These are phyloP conservation scores for Nakazawaea ernobii DNA, from an alignment of 805 yeast species.

Conservation along the genomic window DNA sequence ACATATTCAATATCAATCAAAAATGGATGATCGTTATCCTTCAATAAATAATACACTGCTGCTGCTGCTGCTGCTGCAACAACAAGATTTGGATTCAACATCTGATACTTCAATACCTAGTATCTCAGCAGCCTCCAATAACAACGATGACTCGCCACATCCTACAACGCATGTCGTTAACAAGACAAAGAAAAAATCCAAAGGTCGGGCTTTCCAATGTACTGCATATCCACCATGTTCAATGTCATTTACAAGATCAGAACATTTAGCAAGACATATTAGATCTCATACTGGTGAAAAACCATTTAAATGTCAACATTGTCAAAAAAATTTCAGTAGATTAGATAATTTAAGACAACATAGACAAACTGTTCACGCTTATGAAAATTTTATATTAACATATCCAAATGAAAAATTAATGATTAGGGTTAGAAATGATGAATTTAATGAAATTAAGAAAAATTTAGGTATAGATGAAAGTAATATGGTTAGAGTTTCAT, in stretches of 20 bases:
- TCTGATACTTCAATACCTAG: neutral
- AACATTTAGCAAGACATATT: conserved; percentile 88
- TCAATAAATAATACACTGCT: neutral
- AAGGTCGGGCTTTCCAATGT: conserved; percentile 75
- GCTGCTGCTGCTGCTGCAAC: neutral
- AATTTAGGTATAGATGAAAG: conserved; percentile 10
- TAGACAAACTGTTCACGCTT: conserved; percentile 76
- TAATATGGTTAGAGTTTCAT: conserved; percentile 1
- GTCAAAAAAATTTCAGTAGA: conserved; percentile 73
- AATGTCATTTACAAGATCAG: conserved; percentile 88
- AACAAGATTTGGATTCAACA: neutral
- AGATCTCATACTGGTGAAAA: conserved; percentile 93
- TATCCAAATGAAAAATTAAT: conserved; percentile 28
- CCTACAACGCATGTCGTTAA: neutral
- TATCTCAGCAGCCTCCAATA: neutral
- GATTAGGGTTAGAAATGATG: conserved; percentile 21
- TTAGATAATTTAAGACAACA: conserved; percentile 89
- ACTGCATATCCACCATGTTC: conserved; percentile 79
- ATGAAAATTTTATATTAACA: conserved; percentile 31
- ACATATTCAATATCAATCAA: too few relatives aligned
- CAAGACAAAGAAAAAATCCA: conserved; percentile 32
- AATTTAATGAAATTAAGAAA: conserved; percentile 11
- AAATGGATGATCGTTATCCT: too few relatives aligned
- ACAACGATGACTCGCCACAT: neutral
- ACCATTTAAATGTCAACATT: conserved; percentile 83